Base-by-base conservation (phyloP, 371 early-diverging fungal genomes). In the Mucor velutinosus region DNA sequence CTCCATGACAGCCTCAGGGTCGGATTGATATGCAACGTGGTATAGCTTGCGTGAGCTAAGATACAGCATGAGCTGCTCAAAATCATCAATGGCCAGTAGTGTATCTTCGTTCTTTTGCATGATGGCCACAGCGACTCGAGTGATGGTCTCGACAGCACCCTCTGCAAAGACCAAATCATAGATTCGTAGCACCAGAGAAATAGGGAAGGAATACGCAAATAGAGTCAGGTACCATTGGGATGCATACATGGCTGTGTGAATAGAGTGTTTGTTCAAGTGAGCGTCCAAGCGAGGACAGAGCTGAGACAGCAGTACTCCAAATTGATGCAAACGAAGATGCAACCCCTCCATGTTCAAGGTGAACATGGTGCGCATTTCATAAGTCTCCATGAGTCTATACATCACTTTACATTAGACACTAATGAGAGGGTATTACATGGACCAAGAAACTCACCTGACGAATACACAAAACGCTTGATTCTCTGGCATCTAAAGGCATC, bases 161-260 rank as follows among this genome's bases (percentile, higher is more conserved):
- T 95, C 94, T 19, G 93, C 94, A 76, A 97, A 93, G 3, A 95
- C 86, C 14, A 95, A 80, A 79, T 98, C 99, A 58, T 93, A 93
- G 65, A 98, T 91, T 4, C 98, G 90, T 69, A 95, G 81, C 5
- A 96, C 96, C 58, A 96, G 76, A 1, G 89, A 85, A 30, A 96
- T 84, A 5, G 99, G 98, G 72, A 96, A 94, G 1, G 95, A 87
- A 77, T 95, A 97, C 2, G 98, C 95, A 77, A 97, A 98, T 55
- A 97, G 72, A 4, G 99, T 96, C 79, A 98, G 85, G 78, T 96
- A 96, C 97, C 97, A 95, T 70, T 93, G 94, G 6, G 93, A 90
- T 2, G 92, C 96, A 69, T 93, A 98, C 95, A 97, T 96, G 67
- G 91, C 92, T 0, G 93, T 82, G 62, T 87, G 85, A 55, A 98